Evolutionary conservation across 257 asterid species (phyloP).

Genomic region (Solanum boliviense): DNA sequence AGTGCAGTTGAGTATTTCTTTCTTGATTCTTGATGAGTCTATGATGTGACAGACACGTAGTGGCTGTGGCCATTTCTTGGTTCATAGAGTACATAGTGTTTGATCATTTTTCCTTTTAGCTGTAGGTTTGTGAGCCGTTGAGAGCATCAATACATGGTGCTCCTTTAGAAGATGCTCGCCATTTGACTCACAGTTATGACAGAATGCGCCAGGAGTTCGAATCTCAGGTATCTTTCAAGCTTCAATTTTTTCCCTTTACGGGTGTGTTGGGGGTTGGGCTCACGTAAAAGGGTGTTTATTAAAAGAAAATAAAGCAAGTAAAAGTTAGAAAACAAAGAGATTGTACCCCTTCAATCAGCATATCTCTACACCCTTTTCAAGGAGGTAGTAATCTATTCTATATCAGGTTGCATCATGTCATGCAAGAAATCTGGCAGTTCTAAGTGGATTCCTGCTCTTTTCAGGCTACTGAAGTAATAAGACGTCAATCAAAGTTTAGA

Average conservation of each 20-base stretch:
- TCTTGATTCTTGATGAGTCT: not conserved
- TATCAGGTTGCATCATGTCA: not conserved
- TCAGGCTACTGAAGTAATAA: constrained; percentile 82
- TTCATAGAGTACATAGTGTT: not conserved
- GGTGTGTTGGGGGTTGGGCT: not conserved
- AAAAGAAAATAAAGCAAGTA: not conserved
- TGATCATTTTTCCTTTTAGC: not conserved
- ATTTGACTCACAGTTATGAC: constrained; percentile 71
- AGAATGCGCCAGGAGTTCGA: constrained; percentile 83
- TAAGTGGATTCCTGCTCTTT: not conserved
- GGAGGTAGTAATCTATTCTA: not conserved
- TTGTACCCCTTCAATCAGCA: not conserved
- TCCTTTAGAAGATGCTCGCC: constrained; percentile 97
- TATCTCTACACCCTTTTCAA: not conserved
- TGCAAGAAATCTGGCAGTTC: not conserved
- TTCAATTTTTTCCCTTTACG: not conserved
- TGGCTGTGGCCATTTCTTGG: not conserved
- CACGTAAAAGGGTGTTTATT: not conserved
- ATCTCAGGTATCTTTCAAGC: constrained; percentile 46
- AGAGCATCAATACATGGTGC: constrained; percentile 61
- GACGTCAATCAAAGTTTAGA: constrained; percentile 74
- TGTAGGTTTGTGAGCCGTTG: constrained; percentile 78
- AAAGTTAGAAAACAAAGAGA: not conserved
- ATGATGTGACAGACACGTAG: not conserved
- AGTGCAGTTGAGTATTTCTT: not conserved